Evolutionary conservation across 108 stramenopile genomes (phyloP).

Genomic region (Fistulifera pelliculosa): DNA sequence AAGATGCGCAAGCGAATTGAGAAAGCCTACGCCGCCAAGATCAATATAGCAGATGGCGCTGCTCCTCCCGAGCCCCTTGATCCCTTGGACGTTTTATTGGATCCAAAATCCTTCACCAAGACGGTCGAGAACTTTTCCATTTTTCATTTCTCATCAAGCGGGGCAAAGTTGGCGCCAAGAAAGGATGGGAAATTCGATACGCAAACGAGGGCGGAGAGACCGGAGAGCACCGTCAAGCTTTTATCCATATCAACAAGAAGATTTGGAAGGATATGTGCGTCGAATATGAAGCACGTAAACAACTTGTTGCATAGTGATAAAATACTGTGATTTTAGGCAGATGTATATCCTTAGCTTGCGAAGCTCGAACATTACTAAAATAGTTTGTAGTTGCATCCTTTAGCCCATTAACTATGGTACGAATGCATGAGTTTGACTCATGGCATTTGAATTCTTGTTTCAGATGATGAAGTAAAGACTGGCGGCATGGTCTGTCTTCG

Average conservation of each 20-base stretch:
- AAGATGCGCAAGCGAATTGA: slow-evolving; percentile 25
- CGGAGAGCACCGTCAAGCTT: too few relatives aligned
- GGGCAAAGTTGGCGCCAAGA: slow-evolving; percentile 18
- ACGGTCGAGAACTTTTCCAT: slow-evolving; percentile 85
- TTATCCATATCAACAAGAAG: too few relatives aligned
- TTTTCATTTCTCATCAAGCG: slow-evolving; percentile 74
- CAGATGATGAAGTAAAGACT: too few relatives aligned
- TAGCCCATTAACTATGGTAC: too few relatives aligned
- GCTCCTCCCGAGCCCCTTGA: slow-evolving; percentile 31
- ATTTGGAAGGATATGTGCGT: neutral
- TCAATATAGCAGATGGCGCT: slow-evolving; percentile 1
- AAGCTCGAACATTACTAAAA: too few relatives aligned
- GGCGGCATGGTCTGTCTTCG: too few relatives aligned
- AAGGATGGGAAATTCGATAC: neutral
- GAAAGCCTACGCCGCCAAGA: slow-evolving; percentile 12
- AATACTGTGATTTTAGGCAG: neutral
- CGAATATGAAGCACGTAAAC: neutral
- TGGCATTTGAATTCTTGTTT: too few relatives aligned
- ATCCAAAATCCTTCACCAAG: slow-evolving; percentile 80
- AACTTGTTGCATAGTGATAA: neutral
- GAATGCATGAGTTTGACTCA: too few relatives aligned
- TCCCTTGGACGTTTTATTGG: slow-evolving; percentile 55
- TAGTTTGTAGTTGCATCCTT: too few relatives aligned
- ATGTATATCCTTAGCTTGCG: too few relatives aligned
- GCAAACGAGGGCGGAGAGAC: too few relatives aligned